These are phyloP conservation scores for Crithidia brevicula DNA, from an alignment of 208 protist genomes.

Conservation along the genomic window DNA sequence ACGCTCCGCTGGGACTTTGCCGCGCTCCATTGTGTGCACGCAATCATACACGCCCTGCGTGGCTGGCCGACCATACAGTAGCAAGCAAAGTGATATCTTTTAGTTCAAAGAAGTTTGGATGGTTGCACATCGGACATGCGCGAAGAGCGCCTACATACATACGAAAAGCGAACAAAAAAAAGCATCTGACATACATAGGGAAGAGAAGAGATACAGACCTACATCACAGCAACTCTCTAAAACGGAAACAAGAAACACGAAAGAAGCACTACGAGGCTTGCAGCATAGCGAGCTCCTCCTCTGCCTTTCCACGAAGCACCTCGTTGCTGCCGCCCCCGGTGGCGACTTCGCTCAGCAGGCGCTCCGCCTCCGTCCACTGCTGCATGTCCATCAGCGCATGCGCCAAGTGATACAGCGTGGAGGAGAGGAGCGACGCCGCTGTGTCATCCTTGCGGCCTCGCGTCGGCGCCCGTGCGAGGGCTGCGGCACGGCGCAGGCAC, in stretches of 20 bases:
- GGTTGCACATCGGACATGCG: no score
- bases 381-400: constrained; percentile 52
- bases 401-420: constrained; percentile 68
- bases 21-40: no score
- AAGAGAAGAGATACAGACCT: no score
- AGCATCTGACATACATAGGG: no score
- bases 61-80: no score
- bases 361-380: constrained; percentile 54
- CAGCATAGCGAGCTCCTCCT: constrained; percentile 68
- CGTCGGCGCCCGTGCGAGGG: constrained; percentile 29
- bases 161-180: no score
- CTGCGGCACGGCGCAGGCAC: constrained; percentile 62
- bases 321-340: constrained; percentile 43
- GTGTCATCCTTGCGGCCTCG: neutral
- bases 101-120: no score
- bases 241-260: neutral
- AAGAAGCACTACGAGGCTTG: constrained; percentile 6
- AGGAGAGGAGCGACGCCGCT: constrained; percentile 22
- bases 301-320: constrained; percentile 69
- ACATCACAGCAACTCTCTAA: neutral
- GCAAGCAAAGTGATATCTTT: no score
- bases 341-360: constrained; percentile 52
- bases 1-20: no score
- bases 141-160: no score
- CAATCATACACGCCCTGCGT: no score